Evolutionary conservation across 2,329 filamentous ascomycete genomes (phyloP), one percentile per base, ranked within the genome.

Genomic region (Chaetomiaceae sp.): DNA sequence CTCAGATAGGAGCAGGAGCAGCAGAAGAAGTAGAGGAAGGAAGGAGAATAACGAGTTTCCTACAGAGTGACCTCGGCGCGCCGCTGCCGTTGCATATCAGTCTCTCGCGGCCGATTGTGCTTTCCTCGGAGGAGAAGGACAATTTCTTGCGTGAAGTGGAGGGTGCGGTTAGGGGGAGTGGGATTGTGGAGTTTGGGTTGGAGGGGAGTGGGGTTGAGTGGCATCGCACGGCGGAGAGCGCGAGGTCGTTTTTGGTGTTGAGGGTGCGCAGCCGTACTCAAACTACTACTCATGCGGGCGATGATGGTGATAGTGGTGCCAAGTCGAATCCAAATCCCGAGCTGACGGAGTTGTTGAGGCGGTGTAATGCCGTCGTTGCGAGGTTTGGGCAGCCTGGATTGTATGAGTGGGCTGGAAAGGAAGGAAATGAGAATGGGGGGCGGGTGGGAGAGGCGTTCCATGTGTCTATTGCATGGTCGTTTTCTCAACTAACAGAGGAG

Each of bases 21-120:
- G 63, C 17, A 4, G 56, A 63, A 15, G 12, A 23, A 14, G n/a
- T 12, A 25, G 19, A 9, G 17, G 6, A 9, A 19, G 12, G n/a
- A 34, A 6, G 19, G 7, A 9, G 72, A 48, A 73, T 94, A 17
- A 78, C 85, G 58, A 86, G 80, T 58, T 83, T 94, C 55, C 74
- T 97, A 6, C 81, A 79, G 38, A 95, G 86, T 58, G 88, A 94
- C 54, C 80, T 96, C 0, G 88, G 84, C 54, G 83, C 84, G 6
- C 84, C 87, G 5, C 75, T 89, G 46, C 92, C 92, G 3, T 77
- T 99, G 43, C 94, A 99, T 70, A 84, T 99, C 64, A 96, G 91
- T 61, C 79, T 99, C 6, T 97, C 94, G 7, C 80, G 89, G 6
- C 87, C 94, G 0, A 74, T 97, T 47, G 79, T 84, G 12, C 81